Base-by-base conservation (phyloP, 1,284 basidiomycete genomes). In the Amylostereum areolatum region DNA sequence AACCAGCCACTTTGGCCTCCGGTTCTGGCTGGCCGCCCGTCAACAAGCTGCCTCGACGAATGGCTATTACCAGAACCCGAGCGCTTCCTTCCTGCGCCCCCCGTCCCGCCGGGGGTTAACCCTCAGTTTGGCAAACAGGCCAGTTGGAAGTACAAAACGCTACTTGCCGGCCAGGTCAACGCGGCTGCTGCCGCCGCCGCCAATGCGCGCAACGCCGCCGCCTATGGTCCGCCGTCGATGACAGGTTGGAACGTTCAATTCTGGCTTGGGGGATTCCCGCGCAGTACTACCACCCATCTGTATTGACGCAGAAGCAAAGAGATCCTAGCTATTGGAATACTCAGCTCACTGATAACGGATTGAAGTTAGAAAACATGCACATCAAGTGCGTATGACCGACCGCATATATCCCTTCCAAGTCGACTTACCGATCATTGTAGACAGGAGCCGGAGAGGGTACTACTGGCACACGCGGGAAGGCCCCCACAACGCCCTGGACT, bases 311-410 rank as follows among this genome's bases (percentile, higher is more conserved):
- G 7, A 78, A 74, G 46, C 73, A 74, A 0, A 76, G 81, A 4
- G 81, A 78, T 56, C 75, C 75, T 2, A 77, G 77, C 46, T 87
- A 87, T 62, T 76, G 82, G 61, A 71, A 72, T 2, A 76, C 74
- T 3, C 64, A 73, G 57, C 58, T 88, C 32, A 59, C 67, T 1
- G 72, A 80, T 45, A 88, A 88, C 59, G 80, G 81, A 0, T 66
- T 89, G 2, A 82, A 80, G 36, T 67, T 89, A 25, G 68, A 75
- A 56, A 74, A 78, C 48, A 85, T 87, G 82, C 71, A 83, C 43
- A 77, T 78, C 51, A 73, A 73, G 84, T 86, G 60, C 54, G 80
- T 74, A 28, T 45, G 40, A 42, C 31, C 31, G 25, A 41, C n/a
- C 34, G 11, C 49, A n/a, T 33, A 7, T 45, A 31, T 31, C 39